Percentiles rank a stretch among this genome's conserved stretches.
These are phyloP conservation scores for Paecilomyces dactylethromorphus DNA, from an alignment of 2,329 filamentous ascomycete species.

Conservation along the genomic window DNA sequence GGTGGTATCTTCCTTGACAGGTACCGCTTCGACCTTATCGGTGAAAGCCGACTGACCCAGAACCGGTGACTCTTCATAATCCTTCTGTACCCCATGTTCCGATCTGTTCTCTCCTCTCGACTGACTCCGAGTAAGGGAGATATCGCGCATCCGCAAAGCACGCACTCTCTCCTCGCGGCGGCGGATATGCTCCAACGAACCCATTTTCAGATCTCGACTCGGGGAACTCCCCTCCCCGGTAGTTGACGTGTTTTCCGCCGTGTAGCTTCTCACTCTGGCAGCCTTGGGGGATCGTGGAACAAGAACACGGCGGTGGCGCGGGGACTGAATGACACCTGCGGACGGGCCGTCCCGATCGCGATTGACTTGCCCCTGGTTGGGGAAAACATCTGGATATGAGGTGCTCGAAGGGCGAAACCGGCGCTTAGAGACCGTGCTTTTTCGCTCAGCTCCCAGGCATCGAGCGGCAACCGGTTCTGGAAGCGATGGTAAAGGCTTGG, in stretches of 20 bases:
- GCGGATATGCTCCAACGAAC: slow-evolving; percentile 6
- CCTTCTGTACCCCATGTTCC: background rate
- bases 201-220: background rate
- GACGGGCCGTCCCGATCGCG: background rate
- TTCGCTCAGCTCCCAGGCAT: background rate
- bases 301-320: background rate
- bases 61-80: background rate
- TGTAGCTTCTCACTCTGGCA: background rate
- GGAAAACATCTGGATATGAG: background rate
- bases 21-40: background rate
- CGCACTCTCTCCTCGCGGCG: slow-evolving; percentile 17
- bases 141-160: slow-evolving; percentile 21
- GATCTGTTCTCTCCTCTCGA: slow-evolving; percentile 5
- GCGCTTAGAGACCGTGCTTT: background rate
- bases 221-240: background rate
- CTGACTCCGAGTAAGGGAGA: slow-evolving; percentile 17
- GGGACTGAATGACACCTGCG: background rate
- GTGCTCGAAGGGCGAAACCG: background rate
- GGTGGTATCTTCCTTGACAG: background rate
- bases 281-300: background rate
- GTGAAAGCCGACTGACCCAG: background rate
- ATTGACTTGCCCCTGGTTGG: background rate
- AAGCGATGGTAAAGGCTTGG: slow-evolving; percentile 25
- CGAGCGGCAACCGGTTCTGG: slow-evolving; percentile 12
- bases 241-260: background rate